Base-by-base conservation (phyloP, 495 filamentous ascomycete species). In the Penicillium coffeae region DNA sequence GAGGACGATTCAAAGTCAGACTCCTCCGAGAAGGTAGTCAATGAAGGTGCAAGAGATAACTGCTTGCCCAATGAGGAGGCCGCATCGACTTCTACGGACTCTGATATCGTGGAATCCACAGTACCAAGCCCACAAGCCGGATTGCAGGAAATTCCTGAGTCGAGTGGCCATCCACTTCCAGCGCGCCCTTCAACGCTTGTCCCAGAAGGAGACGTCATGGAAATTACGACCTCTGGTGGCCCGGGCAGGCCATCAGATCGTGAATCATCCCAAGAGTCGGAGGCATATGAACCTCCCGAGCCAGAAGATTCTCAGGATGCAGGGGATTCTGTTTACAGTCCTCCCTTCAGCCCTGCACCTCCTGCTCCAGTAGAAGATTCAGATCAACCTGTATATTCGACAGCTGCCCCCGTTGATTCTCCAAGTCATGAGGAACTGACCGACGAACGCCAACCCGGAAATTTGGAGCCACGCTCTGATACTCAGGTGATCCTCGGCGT, bases 221-320 rank as follows among this genome's bases (percentile, higher is more conserved):
- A 47, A n/a, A 12, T 20, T 19, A n/a, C n/a, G 6, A 40, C 2
- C 21, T 44, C 33, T 32, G n/a, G n/a, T 13, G 14, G 41, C n/a
- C 30, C 37, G 1, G 32, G 21, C 22, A 55, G 50, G n/a, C 52
- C 38, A n/a, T 56, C 30, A 16, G 1, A 38, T 33, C 58, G 54
- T 35, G 64, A 70, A 49, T 59, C 59, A n/a, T 66, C 64, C 12
- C 58, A 57, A 20, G 54, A 52, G 22, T 77, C 73, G 15, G 75
- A 84, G 45, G 74, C 63, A 15, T 84, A 84, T 55, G 82, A 84
- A 50, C 80, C 81, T 21, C 80, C 80, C 18, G 81, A 83, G 60
- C 68, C 75, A 13, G 64, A 65, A 16, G 44, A 60, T 19, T 50
- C 55, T 16, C 50, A 55, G 39, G 68, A 64, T n/a, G 51, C 56